These are phyloP conservation scores for Mycena rebaudengoi DNA, from an alignment of 768 basidiomycete genomes.

Conservation along the genomic window DNA sequence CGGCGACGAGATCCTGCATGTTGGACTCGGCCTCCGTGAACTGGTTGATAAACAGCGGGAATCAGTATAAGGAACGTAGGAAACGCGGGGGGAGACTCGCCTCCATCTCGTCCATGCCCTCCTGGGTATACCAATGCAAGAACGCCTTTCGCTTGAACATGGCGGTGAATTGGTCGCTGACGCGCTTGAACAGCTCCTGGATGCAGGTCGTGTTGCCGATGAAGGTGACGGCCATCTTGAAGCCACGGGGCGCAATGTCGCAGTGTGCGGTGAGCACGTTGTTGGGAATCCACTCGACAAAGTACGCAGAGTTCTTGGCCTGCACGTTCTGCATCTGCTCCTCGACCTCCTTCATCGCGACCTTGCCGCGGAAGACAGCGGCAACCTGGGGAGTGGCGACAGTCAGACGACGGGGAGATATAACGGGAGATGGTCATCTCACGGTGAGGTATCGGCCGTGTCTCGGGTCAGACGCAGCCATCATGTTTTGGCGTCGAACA, in stretches of 20 bases:
- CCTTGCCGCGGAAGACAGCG: conserved; percentile 98
- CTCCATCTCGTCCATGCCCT: conserved; percentile 99
- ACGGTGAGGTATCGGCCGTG: conserved; percentile 98
- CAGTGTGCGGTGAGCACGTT: conserved; percentile 98
- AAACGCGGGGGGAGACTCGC: conserved; percentile 39
- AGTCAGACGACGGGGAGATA: too few relatives aligned
- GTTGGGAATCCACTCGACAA: conserved; percentile 99
- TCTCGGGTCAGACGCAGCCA: conserved; percentile 97
- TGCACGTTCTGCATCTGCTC: conserved; percentile 98
- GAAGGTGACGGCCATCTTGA: conserved; percentile 98
- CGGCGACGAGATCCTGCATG: conserved; percentile 98
- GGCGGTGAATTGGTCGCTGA: conserved; percentile 97
- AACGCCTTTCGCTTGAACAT: conserved; percentile 99
- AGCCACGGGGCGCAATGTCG: conserved; percentile 94
- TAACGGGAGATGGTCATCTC: too few relatives aligned
- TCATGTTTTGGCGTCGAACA: conserved; percentile 99
- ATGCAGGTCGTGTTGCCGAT: conserved; percentile 97
- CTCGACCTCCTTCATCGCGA: conserved; percentile 99
- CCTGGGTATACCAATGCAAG: conserved; percentile 99
- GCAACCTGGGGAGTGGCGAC: too few relatives aligned
- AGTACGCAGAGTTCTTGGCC: conserved; percentile 97
- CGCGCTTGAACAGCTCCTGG: conserved; percentile 98
- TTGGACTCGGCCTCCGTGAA: conserved; percentile 99
- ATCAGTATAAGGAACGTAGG: neutral
- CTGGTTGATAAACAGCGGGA: conserved; percentile 44